Evolutionary conservation across 257 asterid species (phyloP).

Genomic region (Voacanga thouarsii): DNA sequence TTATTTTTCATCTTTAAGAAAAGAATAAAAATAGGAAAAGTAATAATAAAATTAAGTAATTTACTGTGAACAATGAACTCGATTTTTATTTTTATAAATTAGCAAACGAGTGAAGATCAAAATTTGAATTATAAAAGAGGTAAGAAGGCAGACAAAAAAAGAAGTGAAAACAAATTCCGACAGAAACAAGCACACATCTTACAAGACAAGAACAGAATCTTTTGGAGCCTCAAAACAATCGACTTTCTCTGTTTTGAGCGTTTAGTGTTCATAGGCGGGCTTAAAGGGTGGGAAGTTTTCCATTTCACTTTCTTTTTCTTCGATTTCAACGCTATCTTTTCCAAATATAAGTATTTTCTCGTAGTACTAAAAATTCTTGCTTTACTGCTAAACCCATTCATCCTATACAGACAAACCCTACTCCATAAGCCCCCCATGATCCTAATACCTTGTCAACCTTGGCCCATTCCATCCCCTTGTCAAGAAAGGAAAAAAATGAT

Average conservation of each 20-base stretch:
- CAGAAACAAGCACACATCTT: not conserved
- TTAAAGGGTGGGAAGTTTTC: not conserved
- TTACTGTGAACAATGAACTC: too few species aligned
- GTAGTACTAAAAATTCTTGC: not conserved
- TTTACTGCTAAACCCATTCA: not conserved
- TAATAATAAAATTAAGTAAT: too few species aligned
- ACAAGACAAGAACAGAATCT: not conserved
- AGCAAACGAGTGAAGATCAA: too few species aligned
- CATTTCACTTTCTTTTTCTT: not conserved
- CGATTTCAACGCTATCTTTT: slow-evolving; percentile 6
- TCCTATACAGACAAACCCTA: not conserved
- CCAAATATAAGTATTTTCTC: not conserved
- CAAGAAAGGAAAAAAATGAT: not conserved
- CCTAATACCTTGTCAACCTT: not conserved
- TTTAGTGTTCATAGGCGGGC: not conserved
- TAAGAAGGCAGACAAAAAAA: not conserved
- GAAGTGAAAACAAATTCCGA: not conserved
- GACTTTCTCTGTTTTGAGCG: not conserved
- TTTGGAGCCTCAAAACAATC: not conserved
- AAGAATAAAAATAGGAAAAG: too few species aligned
- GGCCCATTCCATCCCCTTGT: not conserved
- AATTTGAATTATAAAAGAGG: not conserved
- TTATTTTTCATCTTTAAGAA: too few species aligned
- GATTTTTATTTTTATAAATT: too few species aligned
- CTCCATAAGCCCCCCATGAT: not conserved